Conservation (phyloP, 148 eudicot genomes). For the Rhododendron mucronatum region DNA sequence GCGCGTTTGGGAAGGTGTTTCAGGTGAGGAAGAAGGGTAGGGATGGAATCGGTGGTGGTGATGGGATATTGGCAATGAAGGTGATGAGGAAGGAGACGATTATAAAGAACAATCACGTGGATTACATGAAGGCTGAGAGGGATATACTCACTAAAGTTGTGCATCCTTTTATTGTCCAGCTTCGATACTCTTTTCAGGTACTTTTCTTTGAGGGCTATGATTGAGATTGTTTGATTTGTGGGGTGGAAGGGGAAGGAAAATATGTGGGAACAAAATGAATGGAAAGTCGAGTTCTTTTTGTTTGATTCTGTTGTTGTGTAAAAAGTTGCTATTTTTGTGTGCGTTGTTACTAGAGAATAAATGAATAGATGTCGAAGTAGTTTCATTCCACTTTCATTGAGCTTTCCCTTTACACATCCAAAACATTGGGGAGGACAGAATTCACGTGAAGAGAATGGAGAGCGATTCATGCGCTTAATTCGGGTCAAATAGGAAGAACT, state of each 20-base stretch:
- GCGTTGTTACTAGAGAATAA: not conserved
- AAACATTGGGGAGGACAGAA: not conserved
- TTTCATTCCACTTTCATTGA: not conserved
- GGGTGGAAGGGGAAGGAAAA: not conserved
- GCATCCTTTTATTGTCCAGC: slow-evolving; percentile 87
- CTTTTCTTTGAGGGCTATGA: not conserved
- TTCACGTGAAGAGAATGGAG: too few relatives aligned
- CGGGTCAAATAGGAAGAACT: not conserved
- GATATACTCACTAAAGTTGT: slow-evolving; percentile 87
- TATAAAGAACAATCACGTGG: slow-evolving; percentile 84
- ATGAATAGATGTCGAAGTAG: not conserved
- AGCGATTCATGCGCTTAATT: not conserved
- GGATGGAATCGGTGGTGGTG: slow-evolving; percentile 23
- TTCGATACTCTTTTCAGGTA: slow-evolving; percentile 90
- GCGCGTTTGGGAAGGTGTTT: slow-evolving; percentile 91
- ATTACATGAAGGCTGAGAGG: slow-evolving; percentile 94
- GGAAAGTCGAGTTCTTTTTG: not conserved
- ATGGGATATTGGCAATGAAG: slow-evolving; percentile 80
- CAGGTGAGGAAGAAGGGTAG: slow-evolving; percentile 60
- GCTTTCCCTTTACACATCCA: not conserved
- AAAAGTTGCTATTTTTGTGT: not conserved
- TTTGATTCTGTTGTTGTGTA: not conserved
- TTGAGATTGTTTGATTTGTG: not conserved
- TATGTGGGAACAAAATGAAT: not conserved
- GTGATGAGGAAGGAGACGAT: slow-evolving; percentile 83